phyloP scores from a whole-genome alignment of 2,329 filamentous ascomycete genomes.

The Domatiomyces catenatus region DNA sequence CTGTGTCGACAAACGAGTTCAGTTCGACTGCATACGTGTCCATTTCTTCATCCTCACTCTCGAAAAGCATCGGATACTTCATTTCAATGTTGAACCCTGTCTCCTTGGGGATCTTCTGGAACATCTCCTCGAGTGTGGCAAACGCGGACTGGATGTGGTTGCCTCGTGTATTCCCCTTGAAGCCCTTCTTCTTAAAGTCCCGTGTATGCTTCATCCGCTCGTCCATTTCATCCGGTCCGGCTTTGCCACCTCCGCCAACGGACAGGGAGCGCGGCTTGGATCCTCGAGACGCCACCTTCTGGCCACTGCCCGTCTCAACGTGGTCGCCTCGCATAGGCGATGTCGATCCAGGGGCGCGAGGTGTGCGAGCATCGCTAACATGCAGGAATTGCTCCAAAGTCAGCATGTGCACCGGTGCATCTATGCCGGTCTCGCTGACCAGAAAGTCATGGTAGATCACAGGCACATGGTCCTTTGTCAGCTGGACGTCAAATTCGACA shows the following conservation, averaged over 20 bases:
- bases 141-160: conserved; percentile 94
- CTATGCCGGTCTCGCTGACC: conserved; percentile 92
- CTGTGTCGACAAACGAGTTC: conserved; percentile 90
- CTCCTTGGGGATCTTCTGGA: conserved; percentile 62
- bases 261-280: conserved; percentile 43
- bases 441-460: conserved; percentile 98
- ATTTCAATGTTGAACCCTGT: conserved; percentile 98
- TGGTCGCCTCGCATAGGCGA: conserved; percentile 26
- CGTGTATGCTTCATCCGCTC: conserved; percentile 96
- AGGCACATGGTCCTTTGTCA: conserved; percentile 96
- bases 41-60: conserved; percentile 91
- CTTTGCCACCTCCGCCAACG: conserved; percentile 36
- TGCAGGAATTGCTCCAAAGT: conserved; percentile 93
- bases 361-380: conserved; percentile 47
- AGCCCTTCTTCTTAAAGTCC: conserved; percentile 87
- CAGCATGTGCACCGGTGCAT: conserved; percentile 87
- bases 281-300: conserved; percentile 12
- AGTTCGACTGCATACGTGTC: conserved; percentile 90
- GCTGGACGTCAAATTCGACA: conserved; percentile 70
- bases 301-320: conserved; percentile 12
- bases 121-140: conserved; percentile 85
- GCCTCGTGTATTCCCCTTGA: conserved; percentile 86
- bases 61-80: conserved; percentile 97
- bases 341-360: conserved; percentile 31
- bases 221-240: conserved; percentile 37